phyloP scores from a whole-genome alignment of 2,329 filamentous ascomycete genomes.

The Epichloe scottii region DNA sequence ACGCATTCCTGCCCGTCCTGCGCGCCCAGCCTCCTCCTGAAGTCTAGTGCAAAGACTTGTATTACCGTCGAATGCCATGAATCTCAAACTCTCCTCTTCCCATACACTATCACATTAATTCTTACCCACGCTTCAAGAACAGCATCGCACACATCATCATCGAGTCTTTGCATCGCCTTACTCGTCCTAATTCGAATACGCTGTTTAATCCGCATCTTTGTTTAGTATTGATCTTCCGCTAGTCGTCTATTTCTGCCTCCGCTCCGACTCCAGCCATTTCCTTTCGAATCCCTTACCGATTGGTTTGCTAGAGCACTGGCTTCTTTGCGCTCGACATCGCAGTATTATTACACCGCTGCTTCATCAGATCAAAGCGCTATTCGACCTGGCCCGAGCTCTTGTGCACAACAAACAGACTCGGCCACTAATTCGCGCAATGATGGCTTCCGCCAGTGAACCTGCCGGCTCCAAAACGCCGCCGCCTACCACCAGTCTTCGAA shows the following conservation, averaged over 20 bases:
- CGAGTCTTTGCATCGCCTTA: not conserved
- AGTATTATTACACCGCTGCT: not conserved
- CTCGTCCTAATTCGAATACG: not conserved
- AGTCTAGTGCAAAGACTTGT: constrained; percentile 1
- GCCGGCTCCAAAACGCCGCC: constrained; percentile 38
- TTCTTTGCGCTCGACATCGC: constrained; percentile 10
- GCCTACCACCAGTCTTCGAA: constrained; percentile 44
- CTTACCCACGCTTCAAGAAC: not conserved
- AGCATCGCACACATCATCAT: not conserved
- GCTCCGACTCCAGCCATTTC: not conserved
- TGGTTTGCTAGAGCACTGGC: constrained; percentile 6
- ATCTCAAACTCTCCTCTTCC: constrained; percentile 10
- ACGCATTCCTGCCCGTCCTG: constrained; percentile 6
- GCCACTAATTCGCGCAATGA: constrained; percentile 9
- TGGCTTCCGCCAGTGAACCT: constrained; percentile 13
- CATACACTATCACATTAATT: constrained; percentile 5
- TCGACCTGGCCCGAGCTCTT: not conserved
- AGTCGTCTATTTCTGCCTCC: not conserved
- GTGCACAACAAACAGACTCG: not conserved
- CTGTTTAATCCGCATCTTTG: constrained; percentile 2
- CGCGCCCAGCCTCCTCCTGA: constrained; percentile 11
- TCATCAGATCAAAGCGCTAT: not conserved
- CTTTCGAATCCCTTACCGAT: not conserved
- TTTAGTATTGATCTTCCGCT: constrained; percentile 1
- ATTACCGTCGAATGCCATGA: constrained; percentile 9